Evolutionary conservation across 148 eudicot species (phyloP), one percentile per base, ranked within the genome.

Genomic region (Chenopodium berlandieri): DNA sequence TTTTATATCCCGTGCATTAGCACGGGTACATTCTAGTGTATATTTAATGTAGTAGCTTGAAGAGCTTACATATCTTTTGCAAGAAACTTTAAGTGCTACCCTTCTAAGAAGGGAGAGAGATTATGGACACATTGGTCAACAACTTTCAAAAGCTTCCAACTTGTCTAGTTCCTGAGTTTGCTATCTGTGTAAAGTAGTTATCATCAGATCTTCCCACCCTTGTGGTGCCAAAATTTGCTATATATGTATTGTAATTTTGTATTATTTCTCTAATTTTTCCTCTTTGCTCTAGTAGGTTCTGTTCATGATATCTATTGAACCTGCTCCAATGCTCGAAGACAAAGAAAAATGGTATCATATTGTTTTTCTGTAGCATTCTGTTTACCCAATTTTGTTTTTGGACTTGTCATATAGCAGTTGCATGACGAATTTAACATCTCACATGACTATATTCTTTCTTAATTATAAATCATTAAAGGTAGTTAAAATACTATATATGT

Each of bases 251-350:
- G 52, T 79, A 11, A 37, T 80, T 73, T 47, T 37, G 7, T 40
- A 40, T 40, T 63, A 47, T 23, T 23, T 31, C 52, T 78, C 77
- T 81, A n/a, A 74, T 11, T 34, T 76, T 25, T 72, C 20, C 2
- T 72, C 30, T 84, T 30, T 52, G 34, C 7, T 73, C 9, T 83
- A 67, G 54, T 70, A 96, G 99, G 99, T 96, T 34, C 84, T 96
- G 82, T 96, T 96, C 89, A 96, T 96, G 99, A 96, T 96, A 88
- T 91, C 95, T 44, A 94, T 87, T 82, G 99, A 96, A 87, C 99
- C 99, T 47, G 99, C 99, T 82, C 99, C 99, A 74, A 96, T 96
- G 99, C 99, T 96, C 8, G 97, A 96, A 89, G 99, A 96, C 85
- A 96, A 94, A 90, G 98, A 94, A 83, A 96, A 96, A 89, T 96